Evolutionary conservation across 495 filamentous ascomycete species (phyloP).

Genomic region (Aspergillus sclerotiicarbonarius): DNA sequence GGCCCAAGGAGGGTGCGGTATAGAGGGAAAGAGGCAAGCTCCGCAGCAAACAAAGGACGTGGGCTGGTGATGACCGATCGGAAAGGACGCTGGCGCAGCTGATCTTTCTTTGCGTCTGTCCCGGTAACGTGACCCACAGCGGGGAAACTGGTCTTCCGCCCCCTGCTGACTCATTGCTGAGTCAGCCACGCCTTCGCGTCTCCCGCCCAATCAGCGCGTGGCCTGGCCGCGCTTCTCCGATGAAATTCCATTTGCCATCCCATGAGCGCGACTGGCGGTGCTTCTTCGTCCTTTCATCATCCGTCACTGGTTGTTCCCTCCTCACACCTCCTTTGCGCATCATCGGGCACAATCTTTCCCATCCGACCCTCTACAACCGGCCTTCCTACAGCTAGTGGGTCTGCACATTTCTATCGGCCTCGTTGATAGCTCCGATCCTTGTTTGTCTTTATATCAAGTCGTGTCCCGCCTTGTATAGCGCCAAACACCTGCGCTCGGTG

Average conservation of each 20-base stretch:
- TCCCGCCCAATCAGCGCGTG: slow-evolving; percentile 39
- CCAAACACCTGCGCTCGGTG: slow-evolving; percentile 27
- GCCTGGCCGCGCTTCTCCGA: slow-evolving; percentile 28
- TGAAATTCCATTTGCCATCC: slow-evolving; percentile 39
- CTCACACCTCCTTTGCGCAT: background rate
- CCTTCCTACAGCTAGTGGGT: background rate
- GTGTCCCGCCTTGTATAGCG: background rate
- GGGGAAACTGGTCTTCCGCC: slow-evolving; percentile 34
- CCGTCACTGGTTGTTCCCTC: slow-evolving; percentile 8
- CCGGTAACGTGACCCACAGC: slow-evolving; percentile 45
- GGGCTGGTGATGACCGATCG: slow-evolving; percentile 8
- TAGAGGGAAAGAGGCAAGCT: background rate
- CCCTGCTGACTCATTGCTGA: slow-evolving; percentile 32
- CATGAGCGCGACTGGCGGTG: slow-evolving; percentile 21
- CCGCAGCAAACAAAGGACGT: background rate
- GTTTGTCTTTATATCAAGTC: background rate
- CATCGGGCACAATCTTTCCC: background rate
- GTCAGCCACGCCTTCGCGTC: slow-evolving; percentile 19
- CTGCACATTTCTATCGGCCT: background rate
- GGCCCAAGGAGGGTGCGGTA: background rate
- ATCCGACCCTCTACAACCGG: background rate
- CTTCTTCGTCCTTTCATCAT: slow-evolving; percentile 20
- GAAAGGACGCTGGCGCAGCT: slow-evolving; percentile 15
- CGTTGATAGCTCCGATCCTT: background rate
- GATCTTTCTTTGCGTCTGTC: slow-evolving; percentile 33